Percentiles rank a stretch among this genome's conserved stretches.
Evolutionary conservation across 1,139 yeast genomes (phyloP).

Genomic region (Saccharomyces pastorianus): DNA sequence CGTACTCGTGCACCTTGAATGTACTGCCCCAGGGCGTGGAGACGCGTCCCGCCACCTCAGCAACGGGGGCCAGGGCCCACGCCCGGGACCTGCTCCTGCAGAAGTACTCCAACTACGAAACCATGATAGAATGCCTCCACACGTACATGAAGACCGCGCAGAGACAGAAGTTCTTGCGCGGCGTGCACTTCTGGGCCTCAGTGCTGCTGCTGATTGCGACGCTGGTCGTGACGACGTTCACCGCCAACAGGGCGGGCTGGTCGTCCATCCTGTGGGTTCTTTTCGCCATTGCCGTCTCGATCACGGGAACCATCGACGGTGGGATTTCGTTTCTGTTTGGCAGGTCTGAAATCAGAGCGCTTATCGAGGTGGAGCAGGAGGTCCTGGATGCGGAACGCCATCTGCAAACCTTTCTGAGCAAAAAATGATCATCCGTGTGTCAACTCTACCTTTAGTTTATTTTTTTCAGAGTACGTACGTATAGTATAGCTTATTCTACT

Average conservation of each 20-base stretch:
- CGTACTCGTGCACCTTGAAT: slow-evolving; percentile 54
- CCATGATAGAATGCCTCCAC: slow-evolving; percentile 47
- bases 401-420: slow-evolving; percentile 10
- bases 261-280: slow-evolving; percentile 52
- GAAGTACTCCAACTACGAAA: slow-evolving; percentile 42
- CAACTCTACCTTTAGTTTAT: not conserved
- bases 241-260: slow-evolving; percentile 48
- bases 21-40: slow-evolving; percentile 14
- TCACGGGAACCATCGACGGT: slow-evolving; percentile 70
- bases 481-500: not conserved
- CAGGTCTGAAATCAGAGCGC: slow-evolving; percentile 65
- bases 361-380: slow-evolving; percentile 60
- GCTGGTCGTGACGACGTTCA: slow-evolving; percentile 54
- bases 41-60: not conserved
- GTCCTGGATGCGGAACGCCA: slow-evolving; percentile 40
- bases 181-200: slow-evolving; percentile 55
- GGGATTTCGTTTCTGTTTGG: slow-evolving; percentile 74
- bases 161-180: slow-evolving; percentile 59
- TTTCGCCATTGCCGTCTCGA: slow-evolving; percentile 43
- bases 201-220: slow-evolving; percentile 43
- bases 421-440: slow-evolving; percentile 1
- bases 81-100: slow-evolving; percentile 16
- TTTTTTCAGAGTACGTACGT: not conserved
- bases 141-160: slow-evolving; percentile 48
- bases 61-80: not conserved